Conservation (phyloP, 1,139 yeast species). For the Hyphopichia wangnamkhiaoensis region DNA sequence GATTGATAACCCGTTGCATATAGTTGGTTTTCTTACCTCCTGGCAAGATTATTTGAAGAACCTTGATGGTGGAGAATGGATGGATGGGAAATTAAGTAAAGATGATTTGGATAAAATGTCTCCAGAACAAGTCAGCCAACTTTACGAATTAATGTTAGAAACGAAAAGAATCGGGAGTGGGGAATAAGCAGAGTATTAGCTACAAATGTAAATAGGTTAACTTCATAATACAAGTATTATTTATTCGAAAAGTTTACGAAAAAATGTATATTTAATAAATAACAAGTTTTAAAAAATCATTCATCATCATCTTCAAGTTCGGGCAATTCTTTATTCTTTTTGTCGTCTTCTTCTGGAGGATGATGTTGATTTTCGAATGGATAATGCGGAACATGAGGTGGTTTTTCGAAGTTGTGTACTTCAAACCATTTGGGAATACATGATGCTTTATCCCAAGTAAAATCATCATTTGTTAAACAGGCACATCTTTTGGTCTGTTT, state of each 20-base stretch:
- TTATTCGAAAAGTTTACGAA: too few relatives aligned
- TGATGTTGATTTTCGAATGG: slow-evolving; percentile 15
- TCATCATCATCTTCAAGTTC: slow-evolving; percentile 4
- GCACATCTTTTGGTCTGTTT: slow-evolving; percentile 18
- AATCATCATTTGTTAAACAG: slow-evolving; percentile 23
- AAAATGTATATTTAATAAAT: neutral
- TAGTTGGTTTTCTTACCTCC: slow-evolving; percentile 86
- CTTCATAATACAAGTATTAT: too few relatives aligned
- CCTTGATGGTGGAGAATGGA: slow-evolving; percentile 79
- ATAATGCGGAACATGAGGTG: slow-evolving; percentile 12
- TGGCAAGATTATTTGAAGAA: slow-evolving; percentile 89
- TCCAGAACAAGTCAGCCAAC: slow-evolving; percentile 89
- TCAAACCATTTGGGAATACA: slow-evolving; percentile 24
- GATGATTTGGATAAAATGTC: slow-evolving; percentile 77
- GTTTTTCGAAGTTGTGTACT: slow-evolving; percentile 15
- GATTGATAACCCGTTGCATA: slow-evolving; percentile 87
- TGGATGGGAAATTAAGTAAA: slow-evolving; percentile 63
- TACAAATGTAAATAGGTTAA: neutral
- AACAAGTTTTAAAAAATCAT: neutral
- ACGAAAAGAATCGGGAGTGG: slow-evolving; percentile 45
- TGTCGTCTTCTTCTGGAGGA: slow-evolving; percentile 9
- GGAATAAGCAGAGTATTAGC: neutral
- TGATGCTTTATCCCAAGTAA: slow-evolving; percentile 18
- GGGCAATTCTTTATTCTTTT: slow-evolving; percentile 5
- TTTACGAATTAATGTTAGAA: slow-evolving; percentile 50